Percentiles rank a stretch among this genome's conserved stretches.
phyloP scores from a whole-genome alignment of 78 protist species.

The Isochrysis galbana region DNA sequence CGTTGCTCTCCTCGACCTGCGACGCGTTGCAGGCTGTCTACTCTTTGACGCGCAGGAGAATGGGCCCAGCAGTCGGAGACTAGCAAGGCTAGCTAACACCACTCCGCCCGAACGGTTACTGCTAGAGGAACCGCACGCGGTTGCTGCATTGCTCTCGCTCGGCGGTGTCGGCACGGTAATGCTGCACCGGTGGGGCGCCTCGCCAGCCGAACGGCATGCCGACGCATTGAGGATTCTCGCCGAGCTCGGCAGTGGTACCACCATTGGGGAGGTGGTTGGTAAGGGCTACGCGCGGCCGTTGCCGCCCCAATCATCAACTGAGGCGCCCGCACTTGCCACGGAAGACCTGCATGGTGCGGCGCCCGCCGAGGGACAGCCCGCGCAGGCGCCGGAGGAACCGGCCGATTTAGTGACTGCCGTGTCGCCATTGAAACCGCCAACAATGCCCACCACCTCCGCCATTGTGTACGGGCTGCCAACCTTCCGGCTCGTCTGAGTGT shows the following conservation, averaged over 20 bases:
- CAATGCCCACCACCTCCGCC: neutral
- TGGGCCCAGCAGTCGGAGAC: neutral
- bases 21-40: neutral
- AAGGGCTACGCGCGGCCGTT: neutral
- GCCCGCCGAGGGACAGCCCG: neutral
- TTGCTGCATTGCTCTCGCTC: neutral
- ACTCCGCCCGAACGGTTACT: neutral
- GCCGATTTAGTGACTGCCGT: neutral
- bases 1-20: neutral
- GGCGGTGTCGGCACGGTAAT: neutral
- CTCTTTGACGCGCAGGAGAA: neutral
- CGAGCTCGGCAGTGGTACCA: neutral
- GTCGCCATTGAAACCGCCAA: neutral
- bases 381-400: neutral
- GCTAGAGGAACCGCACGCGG: neutral
- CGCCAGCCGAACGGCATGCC: neutral
- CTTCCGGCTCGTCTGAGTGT: neutral
- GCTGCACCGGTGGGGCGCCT: neutral
- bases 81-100: neutral
- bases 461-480: neutral
- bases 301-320: neutral
- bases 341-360: neutral
- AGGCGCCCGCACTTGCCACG: neutral
- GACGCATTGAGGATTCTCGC: neutral
- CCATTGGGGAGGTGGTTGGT: neutral